Evolutionary conservation across 1,284 basidiomycete species (phyloP).

Genomic region (Melampsora larici-populina): DNA sequence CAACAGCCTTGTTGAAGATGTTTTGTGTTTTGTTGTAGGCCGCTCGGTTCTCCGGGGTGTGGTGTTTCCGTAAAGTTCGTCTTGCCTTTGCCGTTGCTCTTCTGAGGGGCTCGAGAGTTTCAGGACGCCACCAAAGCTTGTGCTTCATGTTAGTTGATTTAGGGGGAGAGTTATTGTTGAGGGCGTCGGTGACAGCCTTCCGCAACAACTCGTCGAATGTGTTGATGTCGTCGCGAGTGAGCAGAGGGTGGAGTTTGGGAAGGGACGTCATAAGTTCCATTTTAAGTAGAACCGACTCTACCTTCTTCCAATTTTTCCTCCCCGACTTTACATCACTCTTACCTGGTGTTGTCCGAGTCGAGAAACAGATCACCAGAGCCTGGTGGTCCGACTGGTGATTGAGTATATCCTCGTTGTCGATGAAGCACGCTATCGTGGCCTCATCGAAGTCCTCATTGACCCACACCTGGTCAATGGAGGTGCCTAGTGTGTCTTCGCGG

Average conservation of each 20-base stretch:
- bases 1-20: too few species aligned
- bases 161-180: background rate
- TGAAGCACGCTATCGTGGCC: background rate
- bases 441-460: too few species aligned
- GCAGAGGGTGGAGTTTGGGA: background rate
- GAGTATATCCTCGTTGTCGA: background rate
- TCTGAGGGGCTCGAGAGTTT: background rate
- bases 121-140: background rate
- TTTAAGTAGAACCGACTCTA: background rate
- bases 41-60: too few species aligned
- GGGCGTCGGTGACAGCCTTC: background rate
- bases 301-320: background rate
- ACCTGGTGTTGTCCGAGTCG: background rate
- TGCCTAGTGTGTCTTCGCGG: background rate
- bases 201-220: background rate
- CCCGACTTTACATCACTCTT: background rate
- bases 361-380: background rate
- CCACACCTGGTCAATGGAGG: background rate
- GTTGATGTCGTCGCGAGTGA: background rate
- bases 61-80: background rate
- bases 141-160: too few species aligned
- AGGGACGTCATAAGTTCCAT: background rate
- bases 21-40: too few species aligned
- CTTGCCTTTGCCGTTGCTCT: background rate
- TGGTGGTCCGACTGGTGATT: background rate